A percentile compares a stretch with the other conserved stretches of the same genome.
These are phyloP conservation scores for Epichloe elymi DNA, from an alignment of 2,329 filamentous ascomycete genomes.

Conservation along the genomic window DNA sequence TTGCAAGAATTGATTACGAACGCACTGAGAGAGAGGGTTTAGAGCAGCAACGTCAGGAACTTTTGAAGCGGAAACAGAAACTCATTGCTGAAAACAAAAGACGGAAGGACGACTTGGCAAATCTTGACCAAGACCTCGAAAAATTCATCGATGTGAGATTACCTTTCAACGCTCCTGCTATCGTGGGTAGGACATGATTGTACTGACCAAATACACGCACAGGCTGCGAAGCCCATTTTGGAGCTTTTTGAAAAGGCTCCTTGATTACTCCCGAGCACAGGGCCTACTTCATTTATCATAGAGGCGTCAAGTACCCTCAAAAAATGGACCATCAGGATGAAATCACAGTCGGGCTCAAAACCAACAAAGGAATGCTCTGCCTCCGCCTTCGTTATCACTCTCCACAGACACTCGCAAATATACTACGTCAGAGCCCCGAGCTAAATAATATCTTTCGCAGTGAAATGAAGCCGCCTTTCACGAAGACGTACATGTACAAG, in stretches of 20 bases:
- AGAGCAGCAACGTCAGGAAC: constrained; percentile 69
- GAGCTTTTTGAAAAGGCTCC: constrained; percentile 64
- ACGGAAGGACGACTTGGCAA: constrained; percentile 83
- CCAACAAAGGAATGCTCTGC: neutral
- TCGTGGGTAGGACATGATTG: neutral
- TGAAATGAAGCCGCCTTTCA: neutral
- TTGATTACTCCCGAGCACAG: constrained; percentile 15
- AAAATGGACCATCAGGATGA: neutral
- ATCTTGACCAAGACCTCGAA: constrained; percentile 81
- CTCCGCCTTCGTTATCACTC: neutral
- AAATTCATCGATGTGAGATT: constrained; percentile 74
- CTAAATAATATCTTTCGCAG: neutral
- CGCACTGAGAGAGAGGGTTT: constrained; percentile 69
- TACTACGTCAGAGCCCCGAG: neutral
- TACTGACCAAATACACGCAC: constrained; percentile 1
- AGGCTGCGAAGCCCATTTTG: constrained; percentile 82
- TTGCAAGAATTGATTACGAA: constrained; percentile 84
- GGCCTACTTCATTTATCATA: neutral
- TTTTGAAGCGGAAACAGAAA: constrained; percentile 53
- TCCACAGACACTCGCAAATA: neutral
- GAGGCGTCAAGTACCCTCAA: neutral
- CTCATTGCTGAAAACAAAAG: constrained; percentile 68
- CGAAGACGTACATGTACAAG: neutral
- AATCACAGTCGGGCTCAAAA: neutral
- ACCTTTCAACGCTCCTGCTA: neutral